Evolutionary conservation across 2,329 filamentous ascomycete species (phyloP).

Genomic region (Fusarium coicis): DNA sequence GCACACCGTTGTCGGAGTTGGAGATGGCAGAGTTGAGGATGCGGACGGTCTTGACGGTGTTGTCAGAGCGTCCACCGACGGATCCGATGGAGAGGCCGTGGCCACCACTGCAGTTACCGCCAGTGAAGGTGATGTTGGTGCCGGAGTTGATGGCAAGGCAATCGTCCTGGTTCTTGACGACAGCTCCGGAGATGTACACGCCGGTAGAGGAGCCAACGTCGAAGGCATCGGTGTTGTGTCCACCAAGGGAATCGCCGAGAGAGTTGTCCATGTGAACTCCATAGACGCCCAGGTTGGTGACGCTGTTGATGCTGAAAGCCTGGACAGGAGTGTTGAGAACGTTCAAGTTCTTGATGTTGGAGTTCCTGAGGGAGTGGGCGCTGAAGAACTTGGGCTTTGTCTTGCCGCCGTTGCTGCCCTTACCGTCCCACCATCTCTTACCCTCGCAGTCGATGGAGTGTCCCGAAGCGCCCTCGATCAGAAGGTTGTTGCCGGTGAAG

Average conservation of each 20-base stretch:
- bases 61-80: conserved; percentile 61
- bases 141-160: conserved; percentile 69
- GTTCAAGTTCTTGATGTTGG: conserved; percentile 52
- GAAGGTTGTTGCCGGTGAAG: conserved; percentile 66
- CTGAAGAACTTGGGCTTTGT: conserved; percentile 72
- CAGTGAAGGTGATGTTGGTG: conserved; percentile 58
- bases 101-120: conserved; percentile 56
- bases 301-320: conserved; percentile 53
- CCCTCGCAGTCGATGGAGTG: conserved; percentile 66
- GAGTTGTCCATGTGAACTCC: conserved; percentile 54
- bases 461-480: conserved; percentile 61
- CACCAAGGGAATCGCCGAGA: conserved; percentile 49
- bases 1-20: conserved; percentile 64
- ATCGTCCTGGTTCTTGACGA: conserved; percentile 70
- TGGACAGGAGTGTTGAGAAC: conserved; percentile 57
- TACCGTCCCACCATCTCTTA: conserved; percentile 68
- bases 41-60: conserved; percentile 62
- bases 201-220: conserved; percentile 62
- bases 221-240: conserved; percentile 69
- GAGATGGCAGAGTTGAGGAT: conserved; percentile 61
- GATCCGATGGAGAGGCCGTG: conserved; percentile 57
- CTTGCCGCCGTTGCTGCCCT: conserved; percentile 69
- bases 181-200: conserved; percentile 63
- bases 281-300: conserved; percentile 49
- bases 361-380: conserved; percentile 54